Evolutionary conservation across 129 eudicot species (phyloP), one percentile per base, ranked within the genome.

Genomic region (Lonicera japonica): DNA sequence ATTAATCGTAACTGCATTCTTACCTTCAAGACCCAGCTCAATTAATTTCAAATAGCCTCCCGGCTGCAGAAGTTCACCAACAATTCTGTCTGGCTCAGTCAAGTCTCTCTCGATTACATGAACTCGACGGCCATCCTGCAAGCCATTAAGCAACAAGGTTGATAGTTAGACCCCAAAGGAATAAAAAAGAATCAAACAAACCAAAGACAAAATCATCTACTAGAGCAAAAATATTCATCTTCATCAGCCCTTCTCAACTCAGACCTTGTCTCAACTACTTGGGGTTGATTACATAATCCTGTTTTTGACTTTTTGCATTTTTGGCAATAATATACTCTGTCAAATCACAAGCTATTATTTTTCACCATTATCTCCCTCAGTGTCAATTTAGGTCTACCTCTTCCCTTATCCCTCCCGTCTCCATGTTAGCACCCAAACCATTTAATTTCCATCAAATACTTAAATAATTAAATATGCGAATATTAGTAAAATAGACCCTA

Each of bases 11-110:
- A 5, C 5, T 29, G 2, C 11, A 50, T 55, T 57, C 56, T 21
- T 74, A 88, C 96, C 96, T 63, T 88, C 80, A 25, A 84, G 86
- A 43, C 96, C 96, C 66, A 88, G 79, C 73, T 88, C 96, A 12
- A 81, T 84, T 45, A 88, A 61, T 66, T 88, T 88, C 38, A 79
- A 47, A 58, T 84, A 88, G 58, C 96, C 96, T 50, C 94, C 96
- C 22, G 96, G 96, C 64, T 88, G 96, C 36, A 88, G 70, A 55
- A 88, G 86, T 67, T 88, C 96, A 58, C 96, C 96, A 18, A 81
- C 92, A 20, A 88, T 88, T 57, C 89, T 72, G 56, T 88, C 80
- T 15, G 85, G 96, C 73, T 84, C 94, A 20, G 76, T 81, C 57
- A 88, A 74, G 82, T 87, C 84, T 62, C 95, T 83, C 77, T 87